These are phyloP conservation scores for Davidsoniella virescens DNA, from an alignment of 2,329 filamentous ascomycete species.

Conservation along the genomic window DNA sequence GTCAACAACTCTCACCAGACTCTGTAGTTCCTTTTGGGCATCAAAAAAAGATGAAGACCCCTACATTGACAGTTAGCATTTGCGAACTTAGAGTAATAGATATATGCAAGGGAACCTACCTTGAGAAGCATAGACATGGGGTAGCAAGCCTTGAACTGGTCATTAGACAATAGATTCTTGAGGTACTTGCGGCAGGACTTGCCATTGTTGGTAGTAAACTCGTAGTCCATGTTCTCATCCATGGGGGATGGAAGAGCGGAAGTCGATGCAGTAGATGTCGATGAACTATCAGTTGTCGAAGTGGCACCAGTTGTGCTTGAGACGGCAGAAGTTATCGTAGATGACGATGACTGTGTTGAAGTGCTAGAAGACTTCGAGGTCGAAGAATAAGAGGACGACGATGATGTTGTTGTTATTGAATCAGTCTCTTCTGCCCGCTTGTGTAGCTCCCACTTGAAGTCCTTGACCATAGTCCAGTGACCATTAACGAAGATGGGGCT, in stretches of 20 bases:
- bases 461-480: conserved; percentile 15
- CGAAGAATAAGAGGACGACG: neutral
- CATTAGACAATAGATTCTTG: conserved; percentile 44
- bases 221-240: conserved; percentile 45
- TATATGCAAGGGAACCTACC: conserved; percentile 28
- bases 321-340: conserved; percentile 8
- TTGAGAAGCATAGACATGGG: conserved; percentile 73
- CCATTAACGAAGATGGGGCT: conserved; percentile 14
- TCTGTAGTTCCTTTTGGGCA: conserved; percentile 51
- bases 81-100: neutral
- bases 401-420: conserved; percentile 9
- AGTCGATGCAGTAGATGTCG: conserved; percentile 17
- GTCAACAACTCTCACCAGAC: conserved; percentile 64
- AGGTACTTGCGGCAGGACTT: conserved; percentile 52
- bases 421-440: conserved; percentile 18
- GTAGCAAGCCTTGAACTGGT: conserved; percentile 57
- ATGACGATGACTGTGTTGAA: neutral
- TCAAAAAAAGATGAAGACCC: conserved; percentile 77
- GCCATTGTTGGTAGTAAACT: conserved; percentile 38
- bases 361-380: neutral
- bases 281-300: conserved; percentile 13
- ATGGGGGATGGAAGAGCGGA: conserved; percentile 46
- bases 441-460: conserved; percentile 13
- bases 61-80: conserved; percentile 26
- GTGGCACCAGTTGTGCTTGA: conserved; percentile 9